Evolutionary conservation across 345 rosid species (phyloP).

Genomic region (Hypericum perforatum): DNA sequence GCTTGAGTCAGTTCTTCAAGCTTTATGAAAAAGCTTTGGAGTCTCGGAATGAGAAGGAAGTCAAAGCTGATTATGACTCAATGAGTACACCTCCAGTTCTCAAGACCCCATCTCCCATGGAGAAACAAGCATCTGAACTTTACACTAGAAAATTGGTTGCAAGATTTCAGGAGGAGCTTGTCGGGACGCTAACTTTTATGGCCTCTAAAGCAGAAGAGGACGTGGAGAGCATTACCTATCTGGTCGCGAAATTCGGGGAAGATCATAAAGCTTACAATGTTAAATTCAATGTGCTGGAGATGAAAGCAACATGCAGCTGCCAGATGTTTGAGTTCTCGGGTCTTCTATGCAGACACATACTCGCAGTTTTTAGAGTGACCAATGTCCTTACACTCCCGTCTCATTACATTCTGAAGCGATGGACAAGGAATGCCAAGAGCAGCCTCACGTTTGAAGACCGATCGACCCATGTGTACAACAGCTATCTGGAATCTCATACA

Average conservation of each 20-base stretch:
- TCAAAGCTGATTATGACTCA: constrained; percentile 39
- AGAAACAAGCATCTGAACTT: constrained; percentile 35
- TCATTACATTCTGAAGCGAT: constrained; percentile 35
- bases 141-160: constrained; percentile 36
- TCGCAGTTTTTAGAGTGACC: constrained; percentile 39
- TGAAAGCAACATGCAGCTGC: constrained; percentile 40
- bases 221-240: constrained; percentile 20
- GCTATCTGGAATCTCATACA: constrained; percentile 20
- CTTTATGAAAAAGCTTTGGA: constrained; percentile 35
- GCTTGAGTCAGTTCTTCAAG: constrained; percentile 23
- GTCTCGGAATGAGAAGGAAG: constrained; percentile 29
- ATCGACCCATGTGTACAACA: constrained; percentile 13
- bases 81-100: constrained; percentile 26
- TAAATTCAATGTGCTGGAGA: constrained; percentile 27
- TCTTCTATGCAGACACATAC: constrained; percentile 33
- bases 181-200: constrained; percentile 37
- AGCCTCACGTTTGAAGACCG: constrained; percentile 23
- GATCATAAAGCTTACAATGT: constrained; percentile 29
- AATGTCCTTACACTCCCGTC: constrained; percentile 40
- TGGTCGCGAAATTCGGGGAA: constrained; percentile 36
- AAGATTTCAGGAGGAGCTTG: constrained; percentile 41
- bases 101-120: constrained; percentile 46
- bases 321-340: constrained; percentile 46
- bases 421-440: constrained; percentile 42
- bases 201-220: constrained; percentile 26